These are phyloP conservation scores for Rhododendron ferrugineum DNA, from an alignment of 148 eudicot genomes.

Conservation along the genomic window DNA sequence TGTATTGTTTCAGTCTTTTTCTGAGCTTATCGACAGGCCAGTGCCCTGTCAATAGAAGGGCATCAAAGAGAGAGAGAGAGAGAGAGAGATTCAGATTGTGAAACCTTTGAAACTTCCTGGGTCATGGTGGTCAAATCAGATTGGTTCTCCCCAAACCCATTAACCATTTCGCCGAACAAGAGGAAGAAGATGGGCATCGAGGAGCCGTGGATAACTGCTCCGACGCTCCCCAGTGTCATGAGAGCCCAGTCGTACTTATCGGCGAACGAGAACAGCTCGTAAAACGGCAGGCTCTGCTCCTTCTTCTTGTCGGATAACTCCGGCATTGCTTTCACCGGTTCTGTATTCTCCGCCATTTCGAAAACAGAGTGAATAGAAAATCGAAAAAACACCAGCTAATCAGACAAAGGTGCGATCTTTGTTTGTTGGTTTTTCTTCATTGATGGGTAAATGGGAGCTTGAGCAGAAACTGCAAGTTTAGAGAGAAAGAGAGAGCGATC, in stretches of 20 bases:
- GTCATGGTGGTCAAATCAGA: constrained; percentile 74
- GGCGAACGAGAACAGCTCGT: constrained; percentile 74
- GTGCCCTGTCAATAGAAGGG: too few species aligned
- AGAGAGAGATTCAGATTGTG: background rate
- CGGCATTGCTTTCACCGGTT: constrained; percentile 46
- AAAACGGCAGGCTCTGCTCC: constrained; percentile 81
- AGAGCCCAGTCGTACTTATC: constrained; percentile 65
- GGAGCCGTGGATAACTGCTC: constrained; percentile 89
- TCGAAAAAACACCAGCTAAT: background rate
- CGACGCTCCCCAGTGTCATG: constrained; percentile 64
- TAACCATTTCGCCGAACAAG: constrained; percentile 90
- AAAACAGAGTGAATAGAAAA: background rate
- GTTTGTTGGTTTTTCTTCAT: background rate
- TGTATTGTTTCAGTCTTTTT: too few species aligned
- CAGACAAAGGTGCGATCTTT: background rate
- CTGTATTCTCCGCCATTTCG: constrained; percentile 43
- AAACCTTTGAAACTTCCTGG: constrained; percentile 91
- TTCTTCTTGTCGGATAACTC: constrained; percentile 76
- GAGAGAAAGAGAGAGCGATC: constrained; percentile 5
- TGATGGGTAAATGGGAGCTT: background rate
- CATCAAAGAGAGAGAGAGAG: background rate
- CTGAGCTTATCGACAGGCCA: too few species aligned
- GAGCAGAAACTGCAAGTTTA: background rate
- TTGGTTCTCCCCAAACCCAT: constrained; percentile 92
- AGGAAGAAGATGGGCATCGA: constrained; percentile 97